Evolutionary conservation across 2,329 filamentous ascomycete genomes (phyloP).

Genomic region (Zymoseptoria brevis): DNA sequence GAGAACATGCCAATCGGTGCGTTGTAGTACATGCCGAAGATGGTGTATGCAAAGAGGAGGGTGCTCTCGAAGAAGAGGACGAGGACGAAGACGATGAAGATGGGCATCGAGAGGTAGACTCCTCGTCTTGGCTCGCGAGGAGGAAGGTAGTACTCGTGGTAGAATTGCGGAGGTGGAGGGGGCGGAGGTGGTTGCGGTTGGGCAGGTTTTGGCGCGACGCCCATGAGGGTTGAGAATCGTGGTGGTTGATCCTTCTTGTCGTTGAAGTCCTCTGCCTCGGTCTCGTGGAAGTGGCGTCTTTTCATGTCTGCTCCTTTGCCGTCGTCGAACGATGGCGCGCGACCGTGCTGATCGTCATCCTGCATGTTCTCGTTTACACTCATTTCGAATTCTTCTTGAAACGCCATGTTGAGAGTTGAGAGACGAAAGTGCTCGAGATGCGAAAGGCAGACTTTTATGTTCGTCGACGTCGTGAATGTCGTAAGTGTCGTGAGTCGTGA

Average conservation of each 20-base stretch:
- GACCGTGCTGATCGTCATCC: conserved; percentile 13
- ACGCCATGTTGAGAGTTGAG: conserved; percentile 18
- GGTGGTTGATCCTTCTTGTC: conserved; percentile 25
- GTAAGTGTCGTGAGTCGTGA: conserved; percentile 1
- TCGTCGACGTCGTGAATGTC: conserved; percentile 13
- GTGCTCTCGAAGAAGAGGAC: conserved; percentile 30
- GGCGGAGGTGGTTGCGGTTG: conserved; percentile 11
- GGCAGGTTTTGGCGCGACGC: conserved; percentile 2
- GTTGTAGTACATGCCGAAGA: conserved; percentile 32
- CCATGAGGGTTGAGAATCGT: conserved; percentile 28
- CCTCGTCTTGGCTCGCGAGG: conserved; percentile 21
- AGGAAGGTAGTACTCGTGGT: conserved; percentile 22
- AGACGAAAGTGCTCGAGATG: background rate
- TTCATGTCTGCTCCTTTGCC: conserved; percentile 13
- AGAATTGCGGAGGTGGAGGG: conserved; percentile 8
- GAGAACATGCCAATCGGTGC: conserved; percentile 23
- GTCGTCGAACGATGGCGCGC: conserved; percentile 15
- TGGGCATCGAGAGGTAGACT: conserved; percentile 25
- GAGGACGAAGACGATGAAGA: conserved; percentile 27
- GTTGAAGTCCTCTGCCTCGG: conserved; percentile 14
- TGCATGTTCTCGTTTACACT: conserved; percentile 28
- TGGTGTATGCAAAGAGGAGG: conserved; percentile 31
- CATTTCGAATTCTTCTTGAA: conserved; percentile 26
- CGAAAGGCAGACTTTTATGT: background rate
- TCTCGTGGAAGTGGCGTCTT: conserved; percentile 4